Percentiles rank a stretch among this genome's conserved stretches.
These are phyloP conservation scores for Withania somnifera DNA, from an alignment of 305 asterid species.

Conservation along the genomic window DNA sequence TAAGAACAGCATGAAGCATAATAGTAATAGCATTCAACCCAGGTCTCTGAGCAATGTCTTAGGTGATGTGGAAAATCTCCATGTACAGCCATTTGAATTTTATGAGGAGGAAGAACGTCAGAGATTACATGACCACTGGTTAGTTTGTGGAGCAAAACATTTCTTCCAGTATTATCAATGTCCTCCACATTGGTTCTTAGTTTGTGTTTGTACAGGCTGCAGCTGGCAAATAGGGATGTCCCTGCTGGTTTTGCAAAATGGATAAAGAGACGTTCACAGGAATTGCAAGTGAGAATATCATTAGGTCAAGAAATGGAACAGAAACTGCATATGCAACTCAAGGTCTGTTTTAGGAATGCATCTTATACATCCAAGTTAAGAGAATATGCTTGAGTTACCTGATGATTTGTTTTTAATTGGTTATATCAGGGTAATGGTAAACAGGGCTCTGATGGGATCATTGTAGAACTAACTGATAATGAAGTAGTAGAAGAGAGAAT, in stretches of 20 bases:
- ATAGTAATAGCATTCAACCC: constrained; percentile 59
- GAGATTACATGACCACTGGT: constrained; percentile 81
- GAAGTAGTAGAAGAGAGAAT: constrained; percentile 17
- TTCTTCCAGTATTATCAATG: constrained; percentile 10
- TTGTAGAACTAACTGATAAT: neutral
- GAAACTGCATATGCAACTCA: constrained; percentile 23
- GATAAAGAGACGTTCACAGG: constrained; percentile 41
- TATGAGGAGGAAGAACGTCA: constrained; percentile 88
- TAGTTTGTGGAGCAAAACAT: constrained; percentile 17
- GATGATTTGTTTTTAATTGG: constrained; percentile 19
- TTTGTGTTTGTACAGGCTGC: constrained; percentile 44
- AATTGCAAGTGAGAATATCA: constrained; percentile 28
- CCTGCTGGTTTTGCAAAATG: constrained; percentile 49
- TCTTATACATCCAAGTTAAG: neutral
- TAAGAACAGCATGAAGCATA: constrained; percentile 69
- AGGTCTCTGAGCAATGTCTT: constrained; percentile 67
- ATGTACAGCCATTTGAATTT: constrained; percentile 79
- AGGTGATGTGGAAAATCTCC: constrained; percentile 60
- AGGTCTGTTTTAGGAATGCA: constrained; percentile 35
- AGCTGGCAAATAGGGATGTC: constrained; percentile 55
- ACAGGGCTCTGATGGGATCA: constrained; percentile 7
- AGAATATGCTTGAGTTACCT: neutral
- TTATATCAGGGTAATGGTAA: constrained; percentile 34
- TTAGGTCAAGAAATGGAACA: constrained; percentile 54
- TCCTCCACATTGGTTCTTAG: constrained; percentile 10